These are phyloP conservation scores for Anisodus tanguticus DNA, from an alignment of 257 asterid species.

Conservation along the genomic window DNA sequence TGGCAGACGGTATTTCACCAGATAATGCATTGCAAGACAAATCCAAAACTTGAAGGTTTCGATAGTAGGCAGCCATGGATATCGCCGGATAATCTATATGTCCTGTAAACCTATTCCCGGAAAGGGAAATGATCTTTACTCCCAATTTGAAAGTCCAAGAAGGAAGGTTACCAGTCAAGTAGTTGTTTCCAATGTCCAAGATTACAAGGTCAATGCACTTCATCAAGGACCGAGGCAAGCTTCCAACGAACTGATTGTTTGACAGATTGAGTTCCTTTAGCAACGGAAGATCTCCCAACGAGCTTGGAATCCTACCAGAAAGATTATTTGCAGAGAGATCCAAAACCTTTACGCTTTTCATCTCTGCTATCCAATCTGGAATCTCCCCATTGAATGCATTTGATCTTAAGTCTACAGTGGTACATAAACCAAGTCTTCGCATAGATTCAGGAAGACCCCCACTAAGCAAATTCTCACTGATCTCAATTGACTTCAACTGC, in stretches of 20 bases:
- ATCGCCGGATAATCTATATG: conserved; percentile 39
- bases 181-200: conserved; percentile 58
- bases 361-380: conserved; percentile 81
- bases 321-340: conserved; percentile 68
- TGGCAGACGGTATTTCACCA: conserved; percentile 58
- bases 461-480: conserved; percentile 56
- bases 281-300: conserved; percentile 56
- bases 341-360: conserved; percentile 64
- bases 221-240: conserved; percentile 65
- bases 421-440: conserved; percentile 56
- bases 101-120: conserved; percentile 67
- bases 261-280: conserved; percentile 65
- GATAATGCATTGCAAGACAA: conserved; percentile 70
- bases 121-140: conserved; percentile 51
- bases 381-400: conserved; percentile 61
- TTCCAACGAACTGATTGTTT: conserved; percentile 54
- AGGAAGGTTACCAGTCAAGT: conserved; percentile 67
- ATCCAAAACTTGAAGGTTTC: conserved; percentile 61
- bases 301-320: conserved; percentile 57
- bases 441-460: conserved; percentile 70
- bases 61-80: conserved; percentile 44
- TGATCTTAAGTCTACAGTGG: conserved; percentile 51
- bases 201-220: conserved; percentile 57
- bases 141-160: conserved; percentile 64
- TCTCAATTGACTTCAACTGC: conserved; percentile 54